These are phyloP conservation scores for Larix kaempferi DNA, from an alignment of 75 land plant genomes.

Conservation along the genomic window DNA sequence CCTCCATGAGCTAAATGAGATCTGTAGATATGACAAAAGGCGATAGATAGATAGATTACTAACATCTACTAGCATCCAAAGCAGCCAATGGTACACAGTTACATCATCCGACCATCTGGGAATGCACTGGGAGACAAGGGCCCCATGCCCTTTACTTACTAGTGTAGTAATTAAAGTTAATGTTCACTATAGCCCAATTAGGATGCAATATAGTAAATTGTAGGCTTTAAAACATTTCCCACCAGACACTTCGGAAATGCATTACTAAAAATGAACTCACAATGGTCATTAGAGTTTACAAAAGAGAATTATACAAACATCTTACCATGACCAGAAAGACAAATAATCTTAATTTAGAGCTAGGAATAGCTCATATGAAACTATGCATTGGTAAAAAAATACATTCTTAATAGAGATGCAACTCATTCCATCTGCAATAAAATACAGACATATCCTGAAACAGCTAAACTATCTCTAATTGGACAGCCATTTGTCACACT, in stretches of 20 bases:
- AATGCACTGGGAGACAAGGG: too few species aligned
- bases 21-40: neutral
- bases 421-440: neutral
- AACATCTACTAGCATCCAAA: too few species aligned
- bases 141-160: too few species aligned
- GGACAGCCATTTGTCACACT: neutral
- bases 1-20: conserved; percentile 8
- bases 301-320: neutral
- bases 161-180: too few species aligned
- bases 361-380: neutral
- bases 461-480: conserved; percentile 1
- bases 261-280: neutral
- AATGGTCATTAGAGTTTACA: neutral
- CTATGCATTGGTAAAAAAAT: neutral
- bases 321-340: neutral
- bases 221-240: neutral
- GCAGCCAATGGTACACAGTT: too few species aligned
- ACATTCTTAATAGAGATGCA: too few species aligned
- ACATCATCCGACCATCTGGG: too few species aligned
- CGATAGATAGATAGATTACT: too few species aligned
- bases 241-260: neutral
- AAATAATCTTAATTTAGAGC: neutral
- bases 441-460: neutral
- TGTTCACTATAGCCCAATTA: neutral
- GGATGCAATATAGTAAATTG: neutral